Evolutionary conservation across 2,329 filamentous ascomycete species (phyloP), one percentile per base, ranked within the genome.

Genomic region (Neofusicoccum sp.): DNA sequence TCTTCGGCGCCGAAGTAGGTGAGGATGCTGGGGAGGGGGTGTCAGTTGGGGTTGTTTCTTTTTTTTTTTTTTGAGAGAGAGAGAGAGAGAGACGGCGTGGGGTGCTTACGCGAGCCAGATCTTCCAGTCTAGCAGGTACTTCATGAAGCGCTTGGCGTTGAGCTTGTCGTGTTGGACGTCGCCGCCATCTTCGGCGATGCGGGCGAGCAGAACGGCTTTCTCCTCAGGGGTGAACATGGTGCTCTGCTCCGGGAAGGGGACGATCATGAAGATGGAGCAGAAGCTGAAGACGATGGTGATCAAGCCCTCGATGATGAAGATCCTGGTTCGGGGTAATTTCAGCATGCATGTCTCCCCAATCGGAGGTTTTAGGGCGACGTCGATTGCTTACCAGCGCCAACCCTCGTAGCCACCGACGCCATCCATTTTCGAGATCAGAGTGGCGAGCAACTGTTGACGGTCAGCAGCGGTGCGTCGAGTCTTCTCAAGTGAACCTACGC

Each of bases 391-490:
- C 72, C 73, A 76, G 26, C 71, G 70, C 73, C 73, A 76, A 40
- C 73, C 74, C 47, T 71, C 65, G 51, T 75, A 73, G 30, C 71
- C 82, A n/a, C 77, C 79, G 11, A 80, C 78, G 34, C 79, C 78
- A 68, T 89, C 83, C 63, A 88, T 81, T 65, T 89, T 86, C 40
- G 76, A 78, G 66, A 89, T 88, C 44, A 70, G 70, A 59, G 71
- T 82, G 1, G 85, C 84, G 1, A 88, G 76, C 6, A 88, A 72
- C 57, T 59, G 16, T 3, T 3, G 11, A 12, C 8, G 11, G 28
- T 59, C n/a, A 59, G 54, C n/a, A 12, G 20, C 9, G 6, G n/a
- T n/a, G 20, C 12, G 4, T 41, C 12, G 30, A 16, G 9, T 33
- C 4, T 11, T 16, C 11, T 54, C 24, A 26, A n/a, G 45, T 4